These are phyloP conservation scores for Sporothrix sp. DNA, from an alignment of 2,329 filamentous ascomycete species.

Conservation along the genomic window DNA sequence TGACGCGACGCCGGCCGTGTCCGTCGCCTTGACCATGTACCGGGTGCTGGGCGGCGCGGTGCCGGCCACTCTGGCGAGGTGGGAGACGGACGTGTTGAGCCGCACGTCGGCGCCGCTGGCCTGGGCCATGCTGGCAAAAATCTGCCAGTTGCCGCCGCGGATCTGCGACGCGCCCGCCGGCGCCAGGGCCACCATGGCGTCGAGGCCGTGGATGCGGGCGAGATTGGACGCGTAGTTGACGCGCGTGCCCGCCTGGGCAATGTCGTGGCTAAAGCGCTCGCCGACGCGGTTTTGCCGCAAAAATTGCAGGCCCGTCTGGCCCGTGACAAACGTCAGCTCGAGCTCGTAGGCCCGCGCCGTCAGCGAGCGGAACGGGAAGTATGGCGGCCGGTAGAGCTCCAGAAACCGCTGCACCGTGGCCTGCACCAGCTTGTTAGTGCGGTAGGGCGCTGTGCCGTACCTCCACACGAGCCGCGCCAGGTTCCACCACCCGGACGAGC, in stretches of 20 bases:
- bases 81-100: slow-evolving; percentile 57
- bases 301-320: slow-evolving; percentile 63
- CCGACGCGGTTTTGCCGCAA: slow-evolving; percentile 59
- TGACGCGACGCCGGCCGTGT: neutral
- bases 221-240: slow-evolving; percentile 95
- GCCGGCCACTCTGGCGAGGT: neutral
- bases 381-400: slow-evolving; percentile 66
- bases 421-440: slow-evolving; percentile 63
- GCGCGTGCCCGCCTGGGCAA: slow-evolving; percentile 82
- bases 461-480: slow-evolving; percentile 70
- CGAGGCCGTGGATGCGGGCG: slow-evolving; percentile 74
- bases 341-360: slow-evolving; percentile 58
- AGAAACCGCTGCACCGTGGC: slow-evolving; percentile 62
- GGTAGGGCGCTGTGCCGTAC: slow-evolving; percentile 72
- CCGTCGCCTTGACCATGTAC: slow-evolving; percentile 36
- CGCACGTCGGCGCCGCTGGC: slow-evolving; percentile 50
- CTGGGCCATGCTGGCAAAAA: slow-evolving; percentile 75
- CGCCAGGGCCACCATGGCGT: slow-evolving; percentile 86
- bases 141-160: slow-evolving; percentile 83
- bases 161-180: slow-evolving; percentile 74
- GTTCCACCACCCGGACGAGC: slow-evolving; percentile 66
- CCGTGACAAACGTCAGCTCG: slow-evolving; percentile 56
- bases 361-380: slow-evolving; percentile 77
- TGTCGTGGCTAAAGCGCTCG: slow-evolving; percentile 60
- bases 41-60: slow-evolving; percentile 19